Conservation (phyloP, 306 rosid genomes). For the Fragaria ananassa region DNA sequence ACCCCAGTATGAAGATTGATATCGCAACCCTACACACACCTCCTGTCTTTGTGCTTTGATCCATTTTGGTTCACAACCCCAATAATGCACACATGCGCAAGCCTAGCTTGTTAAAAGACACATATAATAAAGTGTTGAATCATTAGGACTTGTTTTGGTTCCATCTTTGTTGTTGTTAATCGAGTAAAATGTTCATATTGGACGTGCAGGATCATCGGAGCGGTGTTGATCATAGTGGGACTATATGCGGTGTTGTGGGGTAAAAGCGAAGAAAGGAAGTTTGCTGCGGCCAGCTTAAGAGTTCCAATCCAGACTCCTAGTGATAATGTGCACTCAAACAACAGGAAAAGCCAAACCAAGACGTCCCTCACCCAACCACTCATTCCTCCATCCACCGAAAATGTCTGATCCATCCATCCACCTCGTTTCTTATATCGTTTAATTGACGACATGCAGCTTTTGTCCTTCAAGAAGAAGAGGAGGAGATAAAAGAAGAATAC, state of each 20-base stretch:
- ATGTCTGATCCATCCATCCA: conserved; percentile 47
- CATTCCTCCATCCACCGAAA: conserved; percentile 76
- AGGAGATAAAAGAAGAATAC: conserved; percentile 18
- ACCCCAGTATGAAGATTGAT: background rate
- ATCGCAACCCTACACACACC: background rate
- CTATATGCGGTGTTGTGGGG: conserved; percentile 92
- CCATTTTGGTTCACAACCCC: background rate
- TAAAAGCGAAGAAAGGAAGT: conserved; percentile 72
- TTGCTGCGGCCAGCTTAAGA: conserved; percentile 45
- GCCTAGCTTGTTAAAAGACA: background rate
- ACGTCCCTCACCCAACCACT: conserved; percentile 74
- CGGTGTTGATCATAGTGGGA: conserved; percentile 72
- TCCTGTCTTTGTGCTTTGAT: background rate
- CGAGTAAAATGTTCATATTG: background rate
- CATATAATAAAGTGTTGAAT: background rate
- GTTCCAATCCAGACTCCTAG: conserved; percentile 33
- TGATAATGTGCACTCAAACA: conserved; percentile 44
- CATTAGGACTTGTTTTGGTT: no score
- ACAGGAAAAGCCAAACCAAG: conserved; percentile 56
- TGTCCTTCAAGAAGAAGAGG: conserved; percentile 18
- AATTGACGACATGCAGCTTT: conserved; percentile 21
- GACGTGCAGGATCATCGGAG: conserved; percentile 81
- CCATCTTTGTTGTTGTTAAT: no score
- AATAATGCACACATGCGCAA: background rate
- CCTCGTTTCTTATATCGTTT: conserved; percentile 22